Base-by-base conservation (phyloP, 208 protist genomes). In the Acanthamoeba castellanii region DNA sequence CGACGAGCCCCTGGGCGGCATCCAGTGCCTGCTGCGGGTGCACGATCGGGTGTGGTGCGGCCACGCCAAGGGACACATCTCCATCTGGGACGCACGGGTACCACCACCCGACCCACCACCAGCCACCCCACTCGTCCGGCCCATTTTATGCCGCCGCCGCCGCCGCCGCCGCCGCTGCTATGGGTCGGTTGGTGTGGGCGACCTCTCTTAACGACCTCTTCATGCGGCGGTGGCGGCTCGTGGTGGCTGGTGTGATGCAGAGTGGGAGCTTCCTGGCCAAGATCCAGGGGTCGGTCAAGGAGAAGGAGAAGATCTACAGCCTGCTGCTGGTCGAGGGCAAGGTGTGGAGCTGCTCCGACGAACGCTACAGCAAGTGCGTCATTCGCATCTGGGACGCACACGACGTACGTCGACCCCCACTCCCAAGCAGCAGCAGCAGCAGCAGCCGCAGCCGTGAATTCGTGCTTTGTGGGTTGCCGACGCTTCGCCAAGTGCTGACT, bases 361-460 rank as follows among this genome's bases (percentile, higher is more conserved):
- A 72, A 72, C 64, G 64, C 30, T 72, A 72, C 64, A 72, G 64
- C 64, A 72, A 72, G 64, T 72, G 64, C 18, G 64, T 72, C 64
- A 72, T 72, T 34, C 64, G 64, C 64, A 32, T 72, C 7, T 72
- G 64, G 64, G 64, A 72, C 30, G 27, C 64, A 4, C 5, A 4
- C 20, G 30, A 25, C 18, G 64, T 72, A 72, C 64, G 64, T 22
- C 6, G 20, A n/a, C n/a, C n/a, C 50, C 5, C 50, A 5, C 50
- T 55, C 50, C 50, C 8, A 55, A 55, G 8, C 13, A 13, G 50
- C 13, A 16, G 50, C 13, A 55, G 13, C 8, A 55, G 50, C 5
- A 55, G 50, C 22, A 27, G 13, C 22, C 13, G 13, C n/a, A n/a
- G n/a, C n/a, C n/a, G n/a, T n/a, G n/a, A n/a, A n/a, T n/a, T n/a